These are phyloP conservation scores for Waitea zeae DNA, from an alignment of 1,284 basidiomycete species.

Conservation along the genomic window DNA sequence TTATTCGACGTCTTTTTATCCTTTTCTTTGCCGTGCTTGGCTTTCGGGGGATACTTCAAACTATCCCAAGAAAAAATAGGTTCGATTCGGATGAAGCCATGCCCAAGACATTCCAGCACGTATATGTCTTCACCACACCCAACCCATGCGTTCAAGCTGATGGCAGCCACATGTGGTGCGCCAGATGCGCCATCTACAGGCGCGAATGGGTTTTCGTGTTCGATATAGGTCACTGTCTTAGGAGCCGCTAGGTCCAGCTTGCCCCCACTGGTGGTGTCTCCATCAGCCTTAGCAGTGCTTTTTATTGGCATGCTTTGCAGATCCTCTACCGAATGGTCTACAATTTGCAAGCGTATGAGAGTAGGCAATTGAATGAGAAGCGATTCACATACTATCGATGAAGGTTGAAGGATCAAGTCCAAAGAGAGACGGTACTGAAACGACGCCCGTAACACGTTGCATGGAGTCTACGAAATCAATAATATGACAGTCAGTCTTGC, in stretches of 20 bases:
- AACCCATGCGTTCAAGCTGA: slow-evolving; percentile 61
- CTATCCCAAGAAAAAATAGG: too few species aligned
- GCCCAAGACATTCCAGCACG: slow-evolving; percentile 65
- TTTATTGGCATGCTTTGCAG: too few species aligned
- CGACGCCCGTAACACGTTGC: slow-evolving; percentile 49
- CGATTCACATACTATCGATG: slow-evolving; percentile 44
- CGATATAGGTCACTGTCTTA: slow-evolving; percentile 57
- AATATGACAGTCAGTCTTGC: slow-evolving; percentile 75
- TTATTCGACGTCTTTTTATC: too few species aligned
- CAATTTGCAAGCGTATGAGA: too few species aligned
- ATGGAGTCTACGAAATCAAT: slow-evolving; percentile 86
- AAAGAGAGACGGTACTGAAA: slow-evolving; percentile 75
- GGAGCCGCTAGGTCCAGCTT: slow-evolving; percentile 40
- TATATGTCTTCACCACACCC: slow-evolving; percentile 61
- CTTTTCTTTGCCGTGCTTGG: too few species aligned
- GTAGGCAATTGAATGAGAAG: too few species aligned
- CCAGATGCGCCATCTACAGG: slow-evolving; percentile 35
- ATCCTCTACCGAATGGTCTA: too few species aligned
- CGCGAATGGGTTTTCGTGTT: slow-evolving; percentile 68
- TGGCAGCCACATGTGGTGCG: slow-evolving; percentile 27
- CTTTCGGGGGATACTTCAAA: too few species aligned
- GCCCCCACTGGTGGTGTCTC: too few species aligned
- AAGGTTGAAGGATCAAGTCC: slow-evolving; percentile 66
- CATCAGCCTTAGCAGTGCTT: too few species aligned
- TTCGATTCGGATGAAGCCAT: slow-evolving; percentile 61